Percentiles rank a stretch among this genome's conserved stretches.
Evolutionary conservation across 1,284 basidiomycete genomes (phyloP).

Genomic region (Trichosporon inkin): DNA sequence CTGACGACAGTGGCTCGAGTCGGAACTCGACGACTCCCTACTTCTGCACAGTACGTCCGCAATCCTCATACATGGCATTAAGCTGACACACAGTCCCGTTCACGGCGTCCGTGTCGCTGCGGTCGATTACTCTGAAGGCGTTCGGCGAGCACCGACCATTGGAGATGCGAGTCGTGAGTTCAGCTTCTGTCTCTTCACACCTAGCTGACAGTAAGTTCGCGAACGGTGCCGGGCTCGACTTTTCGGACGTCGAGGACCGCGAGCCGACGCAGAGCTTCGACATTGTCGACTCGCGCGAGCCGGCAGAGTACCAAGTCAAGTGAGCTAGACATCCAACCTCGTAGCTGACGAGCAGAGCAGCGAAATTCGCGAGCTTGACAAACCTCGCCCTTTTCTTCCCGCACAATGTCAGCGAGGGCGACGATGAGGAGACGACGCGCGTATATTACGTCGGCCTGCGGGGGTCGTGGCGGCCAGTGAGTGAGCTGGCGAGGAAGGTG

Average conservation of each 20-base stretch:
- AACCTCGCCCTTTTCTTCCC: conserved; percentile 47
- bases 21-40: conserved; percentile 48
- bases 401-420: conserved; percentile 44
- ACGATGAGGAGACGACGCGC: conserved; percentile 47
- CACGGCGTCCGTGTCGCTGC: conserved; percentile 45
- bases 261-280: conserved; percentile 41
- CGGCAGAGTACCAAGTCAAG: conserved; percentile 50
- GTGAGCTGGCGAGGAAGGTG: conserved; percentile 15
- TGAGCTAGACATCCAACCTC: conserved; percentile 18
- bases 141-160: conserved; percentile 40
- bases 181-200: too few relatives aligned
- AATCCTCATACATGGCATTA: conserved; percentile 10
- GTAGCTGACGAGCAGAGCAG: conserved; percentile 32
- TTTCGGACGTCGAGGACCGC: conserved; percentile 40
- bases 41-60: conserved; percentile 49
- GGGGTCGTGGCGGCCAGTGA: conserved; percentile 44
- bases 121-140: conserved; percentile 47
- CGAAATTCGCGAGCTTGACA: conserved; percentile 46
- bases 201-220: conserved; percentile 33
- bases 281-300: conserved; percentile 35
- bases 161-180: conserved; percentile 41
- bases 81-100: conserved; percentile 42
- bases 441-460: conserved; percentile 47
- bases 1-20: conserved; percentile 35
- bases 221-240: conserved; percentile 46